Conservation (phyloP, 805 yeast species). For the Candida ipomoeae region DNA sequence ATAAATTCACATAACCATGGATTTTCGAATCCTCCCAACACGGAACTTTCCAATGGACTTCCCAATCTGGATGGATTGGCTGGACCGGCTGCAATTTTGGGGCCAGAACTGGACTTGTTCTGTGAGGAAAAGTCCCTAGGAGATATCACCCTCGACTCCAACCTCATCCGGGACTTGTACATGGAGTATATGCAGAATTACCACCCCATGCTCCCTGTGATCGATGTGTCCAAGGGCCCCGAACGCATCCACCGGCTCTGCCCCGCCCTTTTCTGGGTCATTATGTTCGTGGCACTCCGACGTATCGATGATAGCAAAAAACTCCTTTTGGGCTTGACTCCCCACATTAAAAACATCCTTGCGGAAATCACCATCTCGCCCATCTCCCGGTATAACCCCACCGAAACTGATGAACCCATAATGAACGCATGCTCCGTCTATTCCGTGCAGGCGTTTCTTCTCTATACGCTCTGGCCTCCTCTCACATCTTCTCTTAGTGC, state of each 20-base stretch:
- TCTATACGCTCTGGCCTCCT: constrained; percentile 95
- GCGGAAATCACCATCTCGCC: constrained; percentile 91
- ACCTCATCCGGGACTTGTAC: constrained; percentile 59
- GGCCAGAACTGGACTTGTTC: constrained; percentile 23
- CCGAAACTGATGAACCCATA: constrained; percentile 75
- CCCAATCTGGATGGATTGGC: no score
- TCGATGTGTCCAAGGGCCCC: constrained; percentile 77
- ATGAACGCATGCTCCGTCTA: constrained; percentile 87
- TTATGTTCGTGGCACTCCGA: constrained; percentile 79
- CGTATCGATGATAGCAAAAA: constrained; percentile 41
- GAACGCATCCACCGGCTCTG: constrained; percentile 74
- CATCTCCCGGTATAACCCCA: constrained; percentile 75
- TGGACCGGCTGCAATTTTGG: no score
- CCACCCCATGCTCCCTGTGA: constrained; percentile 84
- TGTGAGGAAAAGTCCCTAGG: constrained; percentile 74
- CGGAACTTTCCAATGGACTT: no score
- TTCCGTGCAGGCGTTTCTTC: constrained; percentile 86
- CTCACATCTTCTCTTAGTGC: constrained; percentile 91
- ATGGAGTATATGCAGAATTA: constrained; percentile 70
- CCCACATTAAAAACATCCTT: constrained; percentile 66
- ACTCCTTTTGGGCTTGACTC: constrained; percentile 60
- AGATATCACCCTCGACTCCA: constrained; percentile 56
- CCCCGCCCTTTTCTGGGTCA: constrained; percentile 91
- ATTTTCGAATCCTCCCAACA: no score
- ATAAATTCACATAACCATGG: no score